These are phyloP conservation scores for Bipolaris bicolor DNA, from an alignment of 2,329 filamentous ascomycete genomes.

Conservation along the genomic window DNA sequence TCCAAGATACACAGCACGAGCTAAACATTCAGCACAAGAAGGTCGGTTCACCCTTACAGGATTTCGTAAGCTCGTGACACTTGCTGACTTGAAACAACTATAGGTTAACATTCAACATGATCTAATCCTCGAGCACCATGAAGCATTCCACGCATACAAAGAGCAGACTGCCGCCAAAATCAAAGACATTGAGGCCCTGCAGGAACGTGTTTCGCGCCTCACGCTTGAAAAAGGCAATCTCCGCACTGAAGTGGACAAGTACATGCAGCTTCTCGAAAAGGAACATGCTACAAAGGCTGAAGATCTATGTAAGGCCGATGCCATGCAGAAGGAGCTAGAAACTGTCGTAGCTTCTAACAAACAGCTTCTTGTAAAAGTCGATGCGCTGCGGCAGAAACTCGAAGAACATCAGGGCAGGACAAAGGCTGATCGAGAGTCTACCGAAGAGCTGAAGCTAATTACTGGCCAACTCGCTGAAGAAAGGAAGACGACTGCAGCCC, in stretches of 20 bases:
- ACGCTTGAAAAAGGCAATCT: constrained; percentile 40
- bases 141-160: constrained; percentile 35
- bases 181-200: constrained; percentile 27
- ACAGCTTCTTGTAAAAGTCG: constrained; percentile 22
- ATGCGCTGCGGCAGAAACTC: constrained; percentile 22
- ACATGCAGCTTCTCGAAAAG: constrained; percentile 22
- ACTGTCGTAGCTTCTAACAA: constrained; percentile 24
- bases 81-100: neutral
- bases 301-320: constrained; percentile 12
- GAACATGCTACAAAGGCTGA: constrained; percentile 14
- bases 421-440: constrained; percentile 23
- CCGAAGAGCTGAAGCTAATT: constrained; percentile 24
- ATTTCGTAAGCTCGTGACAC: neutral
- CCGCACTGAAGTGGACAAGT: constrained; percentile 32
- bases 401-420: constrained; percentile 25
- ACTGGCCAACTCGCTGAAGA: constrained; percentile 29
- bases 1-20: constrained; percentile 32
- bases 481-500: constrained; percentile 22
- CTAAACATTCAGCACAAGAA: constrained; percentile 38
- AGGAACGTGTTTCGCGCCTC: constrained; percentile 36
- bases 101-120: constrained; percentile 32
- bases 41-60: neutral
- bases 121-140: constrained; percentile 38
- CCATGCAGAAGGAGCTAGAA: constrained; percentile 25
- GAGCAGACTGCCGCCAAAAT: constrained; percentile 25